Evolutionary conservation across 2,329 filamentous ascomycete genomes (phyloP).

Genomic region (Fusarium buxicola): DNA sequence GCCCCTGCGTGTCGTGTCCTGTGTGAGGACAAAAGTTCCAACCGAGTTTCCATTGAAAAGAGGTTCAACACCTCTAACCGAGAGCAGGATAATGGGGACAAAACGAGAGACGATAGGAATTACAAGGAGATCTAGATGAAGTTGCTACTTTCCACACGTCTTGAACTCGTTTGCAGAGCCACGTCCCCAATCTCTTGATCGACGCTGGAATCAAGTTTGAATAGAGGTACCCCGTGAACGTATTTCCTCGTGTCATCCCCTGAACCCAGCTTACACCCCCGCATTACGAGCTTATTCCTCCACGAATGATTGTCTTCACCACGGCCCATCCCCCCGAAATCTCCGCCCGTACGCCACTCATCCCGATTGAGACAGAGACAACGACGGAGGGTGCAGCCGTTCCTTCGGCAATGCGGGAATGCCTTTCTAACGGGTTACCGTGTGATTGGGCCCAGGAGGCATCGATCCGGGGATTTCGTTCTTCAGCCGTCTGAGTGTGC

Average conservation of each 20-base stretch:
- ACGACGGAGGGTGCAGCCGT: constrained; percentile 7
- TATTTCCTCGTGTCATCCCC: neutral
- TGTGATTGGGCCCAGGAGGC: too few species aligned
- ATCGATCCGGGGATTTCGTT: too few species aligned
- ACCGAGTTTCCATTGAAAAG: neutral
- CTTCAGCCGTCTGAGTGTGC: too few species aligned
- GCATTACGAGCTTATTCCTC: constrained; percentile 30
- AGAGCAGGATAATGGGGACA: neutral
- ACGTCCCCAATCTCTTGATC: too few species aligned
- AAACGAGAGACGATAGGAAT: neutral
- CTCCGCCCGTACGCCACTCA: constrained; percentile 16
- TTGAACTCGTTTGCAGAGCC: too few species aligned
- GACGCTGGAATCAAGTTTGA: too few species aligned
- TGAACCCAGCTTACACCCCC: constrained; percentile 30
- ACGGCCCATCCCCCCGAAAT: constrained; percentile 30
- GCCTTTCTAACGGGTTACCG: neutral
- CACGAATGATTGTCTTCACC: constrained; percentile 27
- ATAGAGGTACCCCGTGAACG: too few species aligned
- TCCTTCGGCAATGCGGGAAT: constrained; percentile 29
- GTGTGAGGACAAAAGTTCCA: constrained; percentile 3
- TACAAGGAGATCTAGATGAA: too few species aligned
- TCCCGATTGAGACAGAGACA: constrained; percentile 15
- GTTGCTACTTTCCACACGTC: too few species aligned
- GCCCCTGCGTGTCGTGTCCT: constrained; percentile 7
- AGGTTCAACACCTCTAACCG: too few species aligned